Percentiles rank a stretch among this genome's conserved stretches.
Conservation (phyloP, 768 basidiomycete genomes). For the Pulveroboletus ravenelii region DNA sequence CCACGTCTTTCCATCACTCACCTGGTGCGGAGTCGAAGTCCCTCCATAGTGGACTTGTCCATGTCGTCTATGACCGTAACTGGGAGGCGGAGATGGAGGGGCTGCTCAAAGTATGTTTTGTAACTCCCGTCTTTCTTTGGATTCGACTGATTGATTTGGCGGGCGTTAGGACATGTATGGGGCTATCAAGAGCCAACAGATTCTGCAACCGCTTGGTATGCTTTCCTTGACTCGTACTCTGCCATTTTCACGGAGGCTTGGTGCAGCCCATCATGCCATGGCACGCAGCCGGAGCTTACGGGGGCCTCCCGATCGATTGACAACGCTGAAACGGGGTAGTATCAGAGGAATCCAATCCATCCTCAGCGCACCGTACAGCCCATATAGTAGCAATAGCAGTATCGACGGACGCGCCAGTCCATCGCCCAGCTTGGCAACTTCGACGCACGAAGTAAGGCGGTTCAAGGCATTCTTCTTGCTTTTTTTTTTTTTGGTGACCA, state of each 20-base stretch:
- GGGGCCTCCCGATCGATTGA: constrained; percentile 63
- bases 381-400: constrained; percentile 80
- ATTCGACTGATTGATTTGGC: background rate
- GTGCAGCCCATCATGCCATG: constrained; percentile 38
- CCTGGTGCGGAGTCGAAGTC: constrained; percentile 37
- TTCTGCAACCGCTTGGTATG: constrained; percentile 71
- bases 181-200: constrained; percentile 87
- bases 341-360: constrained; percentile 86
- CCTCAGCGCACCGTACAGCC: constrained; percentile 64
- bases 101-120: constrained; percentile 64
- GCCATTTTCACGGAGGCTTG: constrained; percentile 55
- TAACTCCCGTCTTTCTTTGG: background rate
- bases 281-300: constrained; percentile 70
- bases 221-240: constrained; percentile 41
- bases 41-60: constrained; percentile 30
- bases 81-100: constrained; percentile 89
- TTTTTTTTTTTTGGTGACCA: constrained; percentile 10
- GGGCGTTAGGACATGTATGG: constrained; percentile 82
- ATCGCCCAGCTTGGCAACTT: constrained; percentile 87
- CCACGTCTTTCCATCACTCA: constrained; percentile 58
- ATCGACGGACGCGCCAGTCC: constrained; percentile 91
- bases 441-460: constrained; percentile 67
- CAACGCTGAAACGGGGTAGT: constrained; percentile 83
- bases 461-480: background rate
- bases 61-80: constrained; percentile 51